Evolutionary conservation across 305 asterid species (phyloP).

Genomic region (Lippia alba): DNA sequence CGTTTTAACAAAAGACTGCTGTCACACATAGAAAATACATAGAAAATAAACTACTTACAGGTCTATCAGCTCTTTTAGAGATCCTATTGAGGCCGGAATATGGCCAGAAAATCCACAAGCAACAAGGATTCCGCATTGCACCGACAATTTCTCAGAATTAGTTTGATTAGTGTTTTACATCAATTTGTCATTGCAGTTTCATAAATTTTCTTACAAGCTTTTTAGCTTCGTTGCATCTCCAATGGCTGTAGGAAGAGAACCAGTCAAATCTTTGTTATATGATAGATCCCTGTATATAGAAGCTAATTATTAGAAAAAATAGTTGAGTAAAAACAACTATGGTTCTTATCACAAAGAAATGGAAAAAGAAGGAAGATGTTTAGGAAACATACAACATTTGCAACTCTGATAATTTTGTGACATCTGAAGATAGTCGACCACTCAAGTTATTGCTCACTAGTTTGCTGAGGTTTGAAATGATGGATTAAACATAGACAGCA

Average conservation of each 20-base stretch:
- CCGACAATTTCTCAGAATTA: slow-evolving; percentile 19
- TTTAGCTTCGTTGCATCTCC: slow-evolving; percentile 57
- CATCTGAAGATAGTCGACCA: slow-evolving; percentile 65
- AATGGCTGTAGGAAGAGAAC: slow-evolving; percentile 70
- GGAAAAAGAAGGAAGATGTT: neutral
- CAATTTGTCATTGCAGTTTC: neutral
- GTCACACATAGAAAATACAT: neutral
- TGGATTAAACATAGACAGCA: neutral
- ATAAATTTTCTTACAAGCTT: slow-evolving; percentile 48
- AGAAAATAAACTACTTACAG: slow-evolving; percentile 54
- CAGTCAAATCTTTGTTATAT: slow-evolving; percentile 66
- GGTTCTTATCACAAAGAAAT: neutral
- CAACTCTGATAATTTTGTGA: slow-evolving; percentile 54
- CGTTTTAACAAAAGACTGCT: no score
- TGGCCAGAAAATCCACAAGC: slow-evolving; percentile 84
- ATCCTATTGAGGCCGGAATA: slow-evolving; percentile 75
- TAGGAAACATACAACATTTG: slow-evolving; percentile 53
- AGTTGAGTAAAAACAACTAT: neutral
- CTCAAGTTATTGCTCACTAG: slow-evolving; percentile 52
- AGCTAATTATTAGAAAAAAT: slow-evolving; percentile 22
- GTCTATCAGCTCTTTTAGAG: slow-evolving; percentile 52
- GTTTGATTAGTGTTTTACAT: slow-evolving; percentile 21
- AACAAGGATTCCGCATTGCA: slow-evolving; percentile 62
- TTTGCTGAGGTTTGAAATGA: slow-evolving; percentile 49
- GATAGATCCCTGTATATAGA: slow-evolving; percentile 69